phyloP scores from a whole-genome alignment of 1,139 yeast genomes.

The Oligophagozyma castellii region DNA sequence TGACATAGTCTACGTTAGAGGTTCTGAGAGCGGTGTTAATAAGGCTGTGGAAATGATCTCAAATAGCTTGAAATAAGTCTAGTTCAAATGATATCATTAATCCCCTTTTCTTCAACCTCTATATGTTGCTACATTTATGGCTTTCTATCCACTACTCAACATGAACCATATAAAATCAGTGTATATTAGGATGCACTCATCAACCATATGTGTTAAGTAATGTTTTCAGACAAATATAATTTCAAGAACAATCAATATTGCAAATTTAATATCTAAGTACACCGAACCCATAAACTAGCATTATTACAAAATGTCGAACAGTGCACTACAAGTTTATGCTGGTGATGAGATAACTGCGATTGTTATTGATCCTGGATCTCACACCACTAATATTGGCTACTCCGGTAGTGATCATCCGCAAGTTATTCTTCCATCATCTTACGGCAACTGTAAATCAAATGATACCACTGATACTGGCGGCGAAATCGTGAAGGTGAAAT shows the following conservation, averaged over 20 bases:
- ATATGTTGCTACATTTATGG: no score
- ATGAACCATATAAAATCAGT: no score
- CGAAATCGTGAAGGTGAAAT: constrained; percentile 4
- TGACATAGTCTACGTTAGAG: constrained; percentile 33
- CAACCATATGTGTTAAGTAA: no score
- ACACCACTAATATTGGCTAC: constrained; percentile 70
- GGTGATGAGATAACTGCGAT: constrained; percentile 82
- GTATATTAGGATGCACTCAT: no score
- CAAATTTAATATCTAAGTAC: no score
- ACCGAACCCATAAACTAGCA: neutral
- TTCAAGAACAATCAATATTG: no score
- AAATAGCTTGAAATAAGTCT: no score
- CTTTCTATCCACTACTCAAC: no score
- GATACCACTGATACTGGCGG: neutral
- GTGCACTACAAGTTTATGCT: constrained; percentile 36
- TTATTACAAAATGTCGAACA: constrained; percentile 15
- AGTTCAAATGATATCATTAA: no score
- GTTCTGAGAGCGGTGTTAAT: constrained; percentile 28
- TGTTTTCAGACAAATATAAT: no score
- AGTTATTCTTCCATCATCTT: constrained; percentile 55
- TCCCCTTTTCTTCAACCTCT: no score
- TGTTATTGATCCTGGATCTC: constrained; percentile 85
- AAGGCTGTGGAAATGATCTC: constrained; percentile 29
- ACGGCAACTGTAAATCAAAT: constrained; percentile 25
- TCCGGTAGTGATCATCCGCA: constrained; percentile 93